Evolutionary conservation across 192 early-diverging fungal species (phyloP).

Genomic region (Rhizophagus prolifer): DNA sequence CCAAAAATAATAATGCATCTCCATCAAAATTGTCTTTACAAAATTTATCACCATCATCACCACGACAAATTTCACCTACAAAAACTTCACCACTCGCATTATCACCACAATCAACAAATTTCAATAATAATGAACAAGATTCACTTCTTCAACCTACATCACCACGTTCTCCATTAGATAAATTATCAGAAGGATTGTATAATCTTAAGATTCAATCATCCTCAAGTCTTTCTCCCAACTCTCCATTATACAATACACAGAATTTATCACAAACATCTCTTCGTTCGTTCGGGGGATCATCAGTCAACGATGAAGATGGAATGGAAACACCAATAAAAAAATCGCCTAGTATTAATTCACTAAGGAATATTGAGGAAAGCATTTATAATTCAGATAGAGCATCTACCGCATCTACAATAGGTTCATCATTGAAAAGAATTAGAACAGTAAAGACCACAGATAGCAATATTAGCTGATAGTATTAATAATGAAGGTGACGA

Average conservation of each 20-base stretch:
- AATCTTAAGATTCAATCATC: not conserved
- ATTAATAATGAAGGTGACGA: not conserved
- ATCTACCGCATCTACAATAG: not conserved
- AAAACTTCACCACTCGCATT: not conserved
- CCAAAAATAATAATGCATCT: not conserved
- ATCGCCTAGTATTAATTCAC: not conserved
- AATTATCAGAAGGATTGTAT: slow-evolving; percentile 16
- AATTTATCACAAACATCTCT: not conserved
- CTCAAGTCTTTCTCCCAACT: not conserved
- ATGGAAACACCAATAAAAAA: not conserved
- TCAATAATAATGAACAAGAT: not conserved
- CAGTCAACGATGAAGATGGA: not conserved
- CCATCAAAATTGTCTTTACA: not conserved
- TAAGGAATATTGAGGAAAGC: not conserved
- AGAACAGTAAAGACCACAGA: not conserved
- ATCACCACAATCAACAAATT: not conserved
- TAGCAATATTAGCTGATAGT: not conserved
- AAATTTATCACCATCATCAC: not conserved
- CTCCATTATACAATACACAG: not conserved
- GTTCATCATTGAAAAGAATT: not conserved
- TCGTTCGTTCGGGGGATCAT: not conserved
- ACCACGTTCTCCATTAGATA: slow-evolving; percentile 21
- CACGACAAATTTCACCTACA: not conserved
- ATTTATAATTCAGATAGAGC: not conserved
- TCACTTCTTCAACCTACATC: not conserved